Conservation (phyloP, 1,284 basidiomycete genomes). For the Microbotryum lychnidis-dioicae region DNA sequence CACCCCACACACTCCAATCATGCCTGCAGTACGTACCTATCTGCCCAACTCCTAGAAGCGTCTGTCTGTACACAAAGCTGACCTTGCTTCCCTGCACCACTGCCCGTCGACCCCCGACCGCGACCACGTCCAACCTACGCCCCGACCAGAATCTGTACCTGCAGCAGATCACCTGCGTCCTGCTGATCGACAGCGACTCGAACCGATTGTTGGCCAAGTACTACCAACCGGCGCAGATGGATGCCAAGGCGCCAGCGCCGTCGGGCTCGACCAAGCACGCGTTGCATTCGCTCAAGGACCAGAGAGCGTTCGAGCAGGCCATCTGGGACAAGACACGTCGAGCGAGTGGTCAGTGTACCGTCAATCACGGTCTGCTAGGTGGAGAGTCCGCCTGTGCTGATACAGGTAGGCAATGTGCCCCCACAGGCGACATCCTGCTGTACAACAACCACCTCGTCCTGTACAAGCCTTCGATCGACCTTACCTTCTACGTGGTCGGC, state of each 20-base stretch:
- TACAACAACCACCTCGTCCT: constrained; percentile 86
- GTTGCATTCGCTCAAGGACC: constrained; percentile 72
- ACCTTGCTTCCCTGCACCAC: too few species aligned
- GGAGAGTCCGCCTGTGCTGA: neutral
- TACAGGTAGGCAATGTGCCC: neutral
- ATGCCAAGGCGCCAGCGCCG: constrained; percentile 28
- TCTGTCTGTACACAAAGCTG: too few species aligned
- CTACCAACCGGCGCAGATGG: constrained; percentile 65
- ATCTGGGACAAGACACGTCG: constrained; percentile 93
- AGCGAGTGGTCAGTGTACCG: constrained; percentile 59
- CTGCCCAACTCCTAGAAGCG: too few species aligned
- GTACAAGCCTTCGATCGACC: constrained; percentile 88
- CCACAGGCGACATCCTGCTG: constrained; percentile 82
- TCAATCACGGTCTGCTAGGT: neutral
- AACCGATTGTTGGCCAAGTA: constrained; percentile 93
- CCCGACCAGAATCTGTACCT: constrained; percentile 62
- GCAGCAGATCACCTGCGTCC: constrained; percentile 74
- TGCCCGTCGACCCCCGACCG: too few species aligned
- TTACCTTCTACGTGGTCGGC: constrained; percentile 90
- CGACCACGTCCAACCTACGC: too few species aligned
- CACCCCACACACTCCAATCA: too few species aligned
- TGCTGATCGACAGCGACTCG: constrained; percentile 89
- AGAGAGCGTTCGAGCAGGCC: constrained; percentile 89
- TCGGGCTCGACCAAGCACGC: constrained; percentile 15
- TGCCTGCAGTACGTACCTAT: too few species aligned